Evolutionary conservation across 805 yeast species (phyloP).

Genomic region (Kluyveromyces lactis): DNA sequence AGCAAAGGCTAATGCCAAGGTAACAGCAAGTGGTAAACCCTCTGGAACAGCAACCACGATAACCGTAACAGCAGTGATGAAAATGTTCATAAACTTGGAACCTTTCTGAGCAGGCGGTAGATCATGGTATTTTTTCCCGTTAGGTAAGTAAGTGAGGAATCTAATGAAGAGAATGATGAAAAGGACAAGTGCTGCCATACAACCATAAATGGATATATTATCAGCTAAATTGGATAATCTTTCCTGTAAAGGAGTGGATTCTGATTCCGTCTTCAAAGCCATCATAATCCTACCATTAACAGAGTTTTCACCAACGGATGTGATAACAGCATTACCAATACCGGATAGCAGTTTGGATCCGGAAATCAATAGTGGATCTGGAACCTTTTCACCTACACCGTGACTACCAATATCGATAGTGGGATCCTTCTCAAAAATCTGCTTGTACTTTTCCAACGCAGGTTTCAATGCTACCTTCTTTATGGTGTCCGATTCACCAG

Average conservation of each 20-base stretch:
- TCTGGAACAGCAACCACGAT: conserved; percentile 99
- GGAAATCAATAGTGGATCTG: conserved; percentile 82
- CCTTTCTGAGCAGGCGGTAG: conserved; percentile 68
- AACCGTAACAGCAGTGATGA: conserved; percentile 86
- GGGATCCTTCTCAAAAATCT: conserved; percentile 15
- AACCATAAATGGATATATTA: conserved; percentile 92
- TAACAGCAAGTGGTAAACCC: conserved; percentile 95
- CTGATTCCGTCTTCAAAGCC: conserved; percentile 66
- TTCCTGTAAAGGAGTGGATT: conserved; percentile 81
- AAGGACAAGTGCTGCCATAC: conserved; percentile 72
- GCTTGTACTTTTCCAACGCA: conserved; percentile 27
- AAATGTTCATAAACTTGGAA: conserved; percentile 69
- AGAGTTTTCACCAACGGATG: conserved; percentile 86
- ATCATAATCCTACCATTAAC: conserved; percentile 88
- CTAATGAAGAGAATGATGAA: conserved; percentile 73
- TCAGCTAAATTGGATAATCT: conserved; percentile 78
- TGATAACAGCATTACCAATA: conserved; percentile 73
- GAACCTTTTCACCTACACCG: conserved; percentile 39
- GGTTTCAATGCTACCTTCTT: conserved; percentile 50
- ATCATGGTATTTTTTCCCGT: conserved; percentile 38
- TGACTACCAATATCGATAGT: conserved; percentile 31
- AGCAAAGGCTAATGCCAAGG: conserved; percentile 94
- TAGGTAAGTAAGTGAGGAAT: conserved; percentile 55
- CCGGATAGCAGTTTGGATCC: conserved; percentile 88
- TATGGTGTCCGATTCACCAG: conserved; percentile 89